Evolutionary conservation across 805 yeast genomes (phyloP), one percentile per base, ranked within the genome.

Genomic region (Yamadazyma olivae): DNA sequence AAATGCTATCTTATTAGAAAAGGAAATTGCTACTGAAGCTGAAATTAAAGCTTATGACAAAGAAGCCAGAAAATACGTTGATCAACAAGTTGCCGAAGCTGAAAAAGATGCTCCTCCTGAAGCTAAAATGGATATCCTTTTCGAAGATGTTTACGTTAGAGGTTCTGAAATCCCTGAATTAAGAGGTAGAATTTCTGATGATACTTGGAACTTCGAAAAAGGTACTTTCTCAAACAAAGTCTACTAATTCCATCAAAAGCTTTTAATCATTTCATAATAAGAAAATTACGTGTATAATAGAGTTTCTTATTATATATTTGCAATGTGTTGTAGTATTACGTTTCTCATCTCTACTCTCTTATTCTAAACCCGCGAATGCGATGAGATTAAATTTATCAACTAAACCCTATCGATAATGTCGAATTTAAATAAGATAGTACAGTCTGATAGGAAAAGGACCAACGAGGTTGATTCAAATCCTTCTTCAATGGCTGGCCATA

Each of bases 111-210:
- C 95, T 52, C 85, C 95, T 49, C 99, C 99, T 49, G 96, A 88
- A 67, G 95, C 96, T 47, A 85, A 82, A 72, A 80, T 91, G 80
- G 88, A 87, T 61, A 87, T 87, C 62, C 75, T 93, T 63, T 93
- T 90, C 67, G 96, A 89, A 74, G 98, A 93, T 61, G 96, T 91
- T 45, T 93, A 93, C 70, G 91, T 83, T 57, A 88, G 83, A 67
- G 99, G 99, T 46, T 71, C 91, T 43, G 98, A 93, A 75, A 77
- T 85, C 40, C 90, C 93, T 54, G 83, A 79, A 50, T 78, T 90
- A 66, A 87, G 99, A 77, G 99, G 99, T 47, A 86, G 99, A 77
- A 82, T 90, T 56, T 83, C 95, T 50, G 95, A 87, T 54, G 99
- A 91, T 71, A 81, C 95, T 56, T 91, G 95, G 95, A 77, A 79